A percentile compares a stretch with the other conserved stretches of the same genome.
Conservation (phyloP, 176 grass and related monocot genomes). For the Musa itinerans region DNA sequence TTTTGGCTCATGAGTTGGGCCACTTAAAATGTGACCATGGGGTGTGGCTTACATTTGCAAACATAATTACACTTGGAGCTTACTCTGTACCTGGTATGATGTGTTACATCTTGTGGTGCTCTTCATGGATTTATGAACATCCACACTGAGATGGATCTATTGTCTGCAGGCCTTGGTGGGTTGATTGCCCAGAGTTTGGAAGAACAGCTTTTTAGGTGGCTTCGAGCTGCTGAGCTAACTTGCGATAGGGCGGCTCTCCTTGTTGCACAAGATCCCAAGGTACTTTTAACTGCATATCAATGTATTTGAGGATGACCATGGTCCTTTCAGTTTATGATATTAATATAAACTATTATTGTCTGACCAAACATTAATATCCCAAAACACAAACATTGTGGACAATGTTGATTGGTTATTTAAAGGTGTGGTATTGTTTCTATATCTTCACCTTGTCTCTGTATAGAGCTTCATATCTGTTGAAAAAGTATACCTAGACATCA, state of each 20-base stretch:
- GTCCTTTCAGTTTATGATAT: background rate
- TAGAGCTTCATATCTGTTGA: too few species aligned
- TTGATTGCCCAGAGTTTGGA: constrained; percentile 70
- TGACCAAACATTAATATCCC: background rate
- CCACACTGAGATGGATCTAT: background rate
- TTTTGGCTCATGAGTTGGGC: constrained; percentile 96
- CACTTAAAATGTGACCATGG: constrained; percentile 96
- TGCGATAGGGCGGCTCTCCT: constrained; percentile 95
- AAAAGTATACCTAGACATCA: too few species aligned
- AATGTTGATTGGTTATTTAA: background rate
- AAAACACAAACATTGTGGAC: too few species aligned
- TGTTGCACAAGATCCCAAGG: constrained; percentile 81
- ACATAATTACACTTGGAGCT: constrained; percentile 83
- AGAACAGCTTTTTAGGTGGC: constrained; percentile 86
- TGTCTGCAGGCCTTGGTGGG: constrained; percentile 52
- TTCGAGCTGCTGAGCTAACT: constrained; percentile 81
- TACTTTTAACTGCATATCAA: constrained; percentile 18
- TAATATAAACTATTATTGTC: background rate
- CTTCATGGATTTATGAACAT: background rate
- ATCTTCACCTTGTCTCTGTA: background rate
- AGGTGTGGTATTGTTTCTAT: background rate
- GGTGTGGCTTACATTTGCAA: constrained; percentile 92
- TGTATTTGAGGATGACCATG: background rate
- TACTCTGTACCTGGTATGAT: constrained; percentile 65
- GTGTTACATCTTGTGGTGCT: background rate